Base-by-base conservation (phyloP, 2,329 filamentous ascomycete genomes). In the Colletotrichum scovillei region DNA sequence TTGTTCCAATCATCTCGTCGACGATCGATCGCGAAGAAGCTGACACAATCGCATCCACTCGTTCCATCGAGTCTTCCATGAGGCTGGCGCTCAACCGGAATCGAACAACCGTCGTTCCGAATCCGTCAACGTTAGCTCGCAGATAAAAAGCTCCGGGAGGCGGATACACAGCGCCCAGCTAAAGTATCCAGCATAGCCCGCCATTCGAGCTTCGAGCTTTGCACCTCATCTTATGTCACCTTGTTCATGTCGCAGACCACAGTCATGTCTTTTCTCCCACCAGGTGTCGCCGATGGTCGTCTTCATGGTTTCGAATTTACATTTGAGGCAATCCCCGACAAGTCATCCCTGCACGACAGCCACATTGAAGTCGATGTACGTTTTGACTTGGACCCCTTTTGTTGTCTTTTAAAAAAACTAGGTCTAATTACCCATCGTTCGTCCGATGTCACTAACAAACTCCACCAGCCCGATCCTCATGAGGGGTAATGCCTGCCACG, bases 241-340 rank as follows among this genome's bases (percentile, higher is more conserved):
- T 16, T 16, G 14, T 60, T 35, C 60, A 70, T 57, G 70, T 56
- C 67, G 35, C 70, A 26, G 22, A 59, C 70, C 22, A 14, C 52
- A 38, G 56, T 67, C 62, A 74, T 71, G 70, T 63, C 71, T 19
- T 67, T 74, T 35, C 38, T 57, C 12, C 65, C 74, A 35, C 67
- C 72, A 12, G 53, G 69, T 30, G 53, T 69, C 63, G 59, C 46
- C 62, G 62, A 71, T 30, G 65, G 72, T 30, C 68, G 53, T 28
- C 63, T 75, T 22, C 42, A 75, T 49, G 63, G 63, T n/a, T 75
- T 69, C 72, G 68, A 72, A 42, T 75, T 75, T 63, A 75, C 74
- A 8, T 75, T 75, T 26, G 72, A 75, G 63, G 66, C 72, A 26
- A 73, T 74, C 30, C 72, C 65, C 42, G 74, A 75, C 72, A 66